Conservation (phyloP, 345 rosid genomes). For the Euphorbia tirucalli region DNA sequence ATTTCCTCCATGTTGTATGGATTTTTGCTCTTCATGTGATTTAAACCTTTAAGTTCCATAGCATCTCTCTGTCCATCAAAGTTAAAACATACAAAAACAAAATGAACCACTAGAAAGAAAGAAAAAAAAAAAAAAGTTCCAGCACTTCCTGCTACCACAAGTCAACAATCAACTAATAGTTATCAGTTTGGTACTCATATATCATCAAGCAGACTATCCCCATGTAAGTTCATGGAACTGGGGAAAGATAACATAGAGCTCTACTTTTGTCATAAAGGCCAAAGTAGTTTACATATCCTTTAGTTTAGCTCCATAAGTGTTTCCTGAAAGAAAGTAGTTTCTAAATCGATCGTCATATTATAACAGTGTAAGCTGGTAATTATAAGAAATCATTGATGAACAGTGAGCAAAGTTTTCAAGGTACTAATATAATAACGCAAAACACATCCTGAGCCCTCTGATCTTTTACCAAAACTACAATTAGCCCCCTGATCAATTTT, state of each 20-base stretch:
- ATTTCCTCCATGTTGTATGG: conserved; percentile 78
- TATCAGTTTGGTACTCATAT: neutral
- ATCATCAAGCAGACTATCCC: neutral
- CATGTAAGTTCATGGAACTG: neutral
- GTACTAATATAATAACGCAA: no score
- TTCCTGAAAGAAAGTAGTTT: neutral
- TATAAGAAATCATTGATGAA: neutral
- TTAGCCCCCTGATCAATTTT: no score
- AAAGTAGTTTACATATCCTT: neutral
- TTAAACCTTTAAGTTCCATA: conserved; percentile 45
- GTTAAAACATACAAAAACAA: neutral
- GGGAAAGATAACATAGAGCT: neutral
- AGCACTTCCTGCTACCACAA: neutral
- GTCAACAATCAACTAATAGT: neutral
- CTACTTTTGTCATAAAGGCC: neutral
- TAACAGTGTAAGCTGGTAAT: neutral
- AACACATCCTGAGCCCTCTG: no score
- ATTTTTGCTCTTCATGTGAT: conserved; percentile 39
- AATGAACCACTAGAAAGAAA: neutral
- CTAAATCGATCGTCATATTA: neutral
- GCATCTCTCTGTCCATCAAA: conserved; percentile 68
- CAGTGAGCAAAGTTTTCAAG: neutral
- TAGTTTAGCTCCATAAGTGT: neutral
- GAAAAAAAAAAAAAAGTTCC: neutral
- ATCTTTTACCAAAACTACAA: no score